Evolutionary conservation across 257 asterid species (phyloP).

Genomic region (Nicotiana attenuata): DNA sequence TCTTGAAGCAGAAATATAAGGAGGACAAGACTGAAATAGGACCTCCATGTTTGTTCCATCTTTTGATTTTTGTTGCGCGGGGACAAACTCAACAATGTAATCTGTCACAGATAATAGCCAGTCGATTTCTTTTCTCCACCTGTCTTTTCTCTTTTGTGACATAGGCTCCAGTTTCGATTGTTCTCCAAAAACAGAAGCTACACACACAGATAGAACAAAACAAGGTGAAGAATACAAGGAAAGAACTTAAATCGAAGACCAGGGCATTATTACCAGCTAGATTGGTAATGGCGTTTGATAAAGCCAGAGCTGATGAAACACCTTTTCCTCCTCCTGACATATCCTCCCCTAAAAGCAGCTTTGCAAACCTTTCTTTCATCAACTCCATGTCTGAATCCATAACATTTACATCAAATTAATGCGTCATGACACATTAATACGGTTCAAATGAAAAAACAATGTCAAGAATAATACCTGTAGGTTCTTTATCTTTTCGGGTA

Average conservation of each 20-base stretch:
- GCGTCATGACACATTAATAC: background rate
- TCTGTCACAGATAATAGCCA: slow-evolving; percentile 68
- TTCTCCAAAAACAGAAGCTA: slow-evolving; percentile 72
- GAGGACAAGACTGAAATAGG: background rate
- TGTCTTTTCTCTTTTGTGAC: slow-evolving; percentile 49
- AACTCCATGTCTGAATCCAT: slow-evolving; percentile 48
- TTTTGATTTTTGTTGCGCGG: slow-evolving; percentile 47
- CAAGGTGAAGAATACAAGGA: too few species aligned
- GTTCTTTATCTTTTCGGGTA: slow-evolving; percentile 23
- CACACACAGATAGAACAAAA: too few species aligned
- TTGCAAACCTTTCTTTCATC: slow-evolving; percentile 70
- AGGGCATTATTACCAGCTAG: slow-evolving; percentile 45
- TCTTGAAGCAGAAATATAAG: background rate
- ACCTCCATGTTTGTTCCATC: slow-evolving; percentile 66
- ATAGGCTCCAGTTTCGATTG: slow-evolving; percentile 57
- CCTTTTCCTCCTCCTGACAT: slow-evolving; percentile 85
- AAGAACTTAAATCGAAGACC: background rate
- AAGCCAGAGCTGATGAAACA: slow-evolving; percentile 69
- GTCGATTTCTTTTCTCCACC: slow-evolving; percentile 65
- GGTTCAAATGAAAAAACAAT: too few species aligned
- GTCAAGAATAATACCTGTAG: slow-evolving; percentile 31
- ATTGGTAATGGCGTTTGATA: slow-evolving; percentile 71
- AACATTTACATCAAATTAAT: background rate
- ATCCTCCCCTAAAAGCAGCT: slow-evolving; percentile 71
- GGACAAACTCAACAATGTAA: slow-evolving; percentile 48